Conservation (phyloP, 192 early-diverging fungal genomes). For the Entomortierella chlamydospora region DNA sequence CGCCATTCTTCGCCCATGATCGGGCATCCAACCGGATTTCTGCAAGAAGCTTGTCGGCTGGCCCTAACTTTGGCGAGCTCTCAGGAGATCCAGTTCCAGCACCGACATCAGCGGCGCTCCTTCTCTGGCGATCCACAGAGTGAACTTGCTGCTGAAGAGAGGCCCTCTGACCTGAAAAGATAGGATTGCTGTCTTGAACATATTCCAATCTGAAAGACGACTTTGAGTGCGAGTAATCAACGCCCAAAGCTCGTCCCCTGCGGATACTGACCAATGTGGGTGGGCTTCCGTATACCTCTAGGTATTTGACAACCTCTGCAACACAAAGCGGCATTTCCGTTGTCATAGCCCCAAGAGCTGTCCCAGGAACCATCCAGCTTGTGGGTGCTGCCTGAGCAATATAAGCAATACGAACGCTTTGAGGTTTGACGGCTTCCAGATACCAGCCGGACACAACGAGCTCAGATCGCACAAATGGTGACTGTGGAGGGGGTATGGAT, state of each 20-base stretch:
- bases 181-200: conserved; percentile 48
- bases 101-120: conserved; percentile 18
- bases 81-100: conserved; percentile 1
- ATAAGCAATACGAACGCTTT: conserved; percentile 48
- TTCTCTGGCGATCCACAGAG: conserved; percentile 17
- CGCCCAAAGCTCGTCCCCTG: conserved; percentile 35
- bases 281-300: conserved; percentile 41
- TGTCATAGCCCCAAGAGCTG: conserved; percentile 39
- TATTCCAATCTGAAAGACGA: conserved; percentile 41
- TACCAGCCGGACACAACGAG: conserved; percentile 48
- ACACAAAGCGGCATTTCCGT: conserved; percentile 50
- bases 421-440: conserved; percentile 36
- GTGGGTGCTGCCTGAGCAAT: conserved; percentile 49
- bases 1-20: conserved; percentile 40
- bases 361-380: conserved; percentile 58
- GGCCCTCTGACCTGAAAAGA: conserved; percentile 38
- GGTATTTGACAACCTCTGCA: conserved; percentile 48
- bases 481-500: conserved; percentile 41
- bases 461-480: conserved; percentile 48
- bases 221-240: conserved; percentile 43
- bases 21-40: conserved; percentile 57
- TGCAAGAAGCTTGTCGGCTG: conserved; percentile 43
- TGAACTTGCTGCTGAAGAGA: conserved; percentile 28
- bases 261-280: conserved; percentile 51
- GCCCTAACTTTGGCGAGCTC: conserved; percentile 25